Base-by-base conservation (phyloP, 2,329 filamentous ascomycete genomes). In the Trichoderma koningiopsis region DNA sequence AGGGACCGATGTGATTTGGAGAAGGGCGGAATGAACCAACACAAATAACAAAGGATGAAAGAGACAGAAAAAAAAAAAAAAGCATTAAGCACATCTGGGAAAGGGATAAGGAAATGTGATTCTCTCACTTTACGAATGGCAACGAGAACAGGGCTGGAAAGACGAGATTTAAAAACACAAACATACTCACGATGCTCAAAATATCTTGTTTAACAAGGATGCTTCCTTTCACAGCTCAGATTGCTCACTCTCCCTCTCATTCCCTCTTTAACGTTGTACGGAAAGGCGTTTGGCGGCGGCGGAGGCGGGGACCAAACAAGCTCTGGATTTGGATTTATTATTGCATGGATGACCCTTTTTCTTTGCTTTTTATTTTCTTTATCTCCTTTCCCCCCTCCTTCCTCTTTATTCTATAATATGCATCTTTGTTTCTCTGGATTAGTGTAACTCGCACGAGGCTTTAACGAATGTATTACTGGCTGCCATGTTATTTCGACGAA, bases 1-100 rank as follows among this genome's bases (percentile, higher is more conserved):
- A 77, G 69, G 76, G 49, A 52, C 70, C 70, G 55, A 71, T 72
- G 68, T 71, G 67, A 72, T 24, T 22, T 40, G 64, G 47, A n/a
- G 57, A 16, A 27, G 19, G n/a, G 40, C n/a, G 55, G 58, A 65
- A 63, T 14, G 35, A 57, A 11, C 40, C 16, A n/a, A n/a, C n/a
- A 16, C 19, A 52, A 59, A 22, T 14, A 57, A 53, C 31, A 19
- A 37, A 14, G 19, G 40, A 43, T 43, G 40, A 43, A n/a, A 43
- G 40, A 43, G 40, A 43, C 8, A 4, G 4, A 13, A n/a, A 40
- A 35, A 59, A 35, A 57, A 35, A 16, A 29, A 37, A 37, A 56
- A 37, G 35, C 16, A 13, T 24, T 57, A n/a, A 31, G 37, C 33
- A 57, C 37, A 56, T 40, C 35, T 57, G 49, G 16, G n/a, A 56